Evolutionary conservation across 2,329 filamentous ascomycete genomes (phyloP), one percentile per base, ranked within the genome.

Genomic region (Stagonosporopsis vannaccii): DNA sequence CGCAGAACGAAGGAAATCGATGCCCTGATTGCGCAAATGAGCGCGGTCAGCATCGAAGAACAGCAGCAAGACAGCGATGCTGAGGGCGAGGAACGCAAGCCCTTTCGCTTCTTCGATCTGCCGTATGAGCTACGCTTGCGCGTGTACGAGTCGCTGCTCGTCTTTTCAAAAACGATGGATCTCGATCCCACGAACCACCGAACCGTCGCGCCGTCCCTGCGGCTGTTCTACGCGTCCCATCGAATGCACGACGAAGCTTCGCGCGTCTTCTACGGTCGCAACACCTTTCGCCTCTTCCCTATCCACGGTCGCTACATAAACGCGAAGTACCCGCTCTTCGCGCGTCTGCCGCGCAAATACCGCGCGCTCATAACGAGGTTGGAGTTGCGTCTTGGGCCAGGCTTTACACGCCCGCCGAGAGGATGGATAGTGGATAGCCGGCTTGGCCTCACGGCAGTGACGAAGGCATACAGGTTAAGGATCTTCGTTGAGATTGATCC

Each of bases 401-500:
- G 89, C 19, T 93, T 88, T 85, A 86, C 80, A 58, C 84, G 84
- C 54, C 90, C 90, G 13, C 90, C 90, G 1, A 80, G 80, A 30
- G 85, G 87, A 45, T 92, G 90, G 87, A 84, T 86, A 1, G 86
- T 91, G 12, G 87, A 87, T 61, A 77, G 82, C 4, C 81, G 82
- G 1, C 79, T 92, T 0, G 89, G 89, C 0, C 79, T 93, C 6
- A 63, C 71, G 1, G 86, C 90, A 46, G 89, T 87, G 71, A 75
- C 75, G 53, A 85, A 81, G 43, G 82, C 90, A 19, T 80, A 82
- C 26, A 80, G 79, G 13, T 72, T 93, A 43, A 85, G 82, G 23
- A 83, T 93, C 11, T 90, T 90, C 67, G 85, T 92, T 22, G 86
- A 92, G 72, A 85, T 84, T 60, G 90, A 93, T 67, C 89, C 90